Evolutionary conservation across 1,284 basidiomycete species (phyloP).

Genomic region (Pascua sp.): DNA sequence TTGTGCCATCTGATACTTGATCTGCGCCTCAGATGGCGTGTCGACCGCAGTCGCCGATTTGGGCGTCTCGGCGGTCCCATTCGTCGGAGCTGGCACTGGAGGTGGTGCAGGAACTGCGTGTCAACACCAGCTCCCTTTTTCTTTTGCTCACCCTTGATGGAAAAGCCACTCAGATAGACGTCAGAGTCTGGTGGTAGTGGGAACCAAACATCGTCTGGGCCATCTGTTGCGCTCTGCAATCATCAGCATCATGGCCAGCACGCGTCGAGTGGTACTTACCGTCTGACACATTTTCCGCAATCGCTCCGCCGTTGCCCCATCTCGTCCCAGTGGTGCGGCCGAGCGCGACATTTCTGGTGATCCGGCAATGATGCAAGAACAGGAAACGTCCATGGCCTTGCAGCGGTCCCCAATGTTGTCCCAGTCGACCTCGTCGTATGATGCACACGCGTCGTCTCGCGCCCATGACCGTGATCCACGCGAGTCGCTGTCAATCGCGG

Average conservation of each 20-base stretch:
- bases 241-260: not conserved
- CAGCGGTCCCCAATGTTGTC: constrained; percentile 18
- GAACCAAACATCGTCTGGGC: constrained; percentile 14
- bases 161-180: constrained; percentile 12
- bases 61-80: not conserved
- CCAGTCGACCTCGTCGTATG: constrained; percentile 22
- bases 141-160: constrained; percentile 2
- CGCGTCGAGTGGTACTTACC: constrained; percentile 3
- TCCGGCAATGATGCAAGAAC: constrained; percentile 18
- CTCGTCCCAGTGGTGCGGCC: constrained; percentile 6
- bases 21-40: constrained; percentile 16
- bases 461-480: constrained; percentile 10
- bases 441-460: constrained; percentile 12
- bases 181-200: constrained; percentile 11
- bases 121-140: too few species aligned
- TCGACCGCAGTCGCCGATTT: constrained; percentile 1
- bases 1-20: constrained; percentile 22
- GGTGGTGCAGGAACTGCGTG: too few species aligned
- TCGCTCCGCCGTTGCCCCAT: constrained; percentile 17
- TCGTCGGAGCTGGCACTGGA: too few species aligned
- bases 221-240: constrained; percentile 6
- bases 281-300: constrained; percentile 21
- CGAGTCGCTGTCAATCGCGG: constrained; percentile 15
- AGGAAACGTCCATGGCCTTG: constrained; percentile 15
- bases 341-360: constrained; percentile 7